Conservation (phyloP, 2,329 filamentous ascomycete species). For the Tolypocladium capitatum region DNA sequence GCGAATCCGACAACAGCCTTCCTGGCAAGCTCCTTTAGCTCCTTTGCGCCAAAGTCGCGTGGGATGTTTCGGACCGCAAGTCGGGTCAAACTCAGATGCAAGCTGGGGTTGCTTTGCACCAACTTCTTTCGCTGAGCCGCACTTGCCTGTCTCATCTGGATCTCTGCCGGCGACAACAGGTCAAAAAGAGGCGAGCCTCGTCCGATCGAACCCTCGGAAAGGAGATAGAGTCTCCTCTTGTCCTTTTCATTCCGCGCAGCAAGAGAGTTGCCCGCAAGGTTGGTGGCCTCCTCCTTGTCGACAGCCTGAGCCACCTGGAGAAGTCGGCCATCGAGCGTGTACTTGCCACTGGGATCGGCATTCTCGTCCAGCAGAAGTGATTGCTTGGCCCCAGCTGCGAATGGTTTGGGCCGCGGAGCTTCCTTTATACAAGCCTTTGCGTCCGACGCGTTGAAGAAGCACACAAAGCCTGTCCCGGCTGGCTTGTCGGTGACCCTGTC, state of each 20-base stretch:
- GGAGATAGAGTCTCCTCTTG: slow-evolving; percentile 77
- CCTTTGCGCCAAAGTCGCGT: slow-evolving; percentile 68
- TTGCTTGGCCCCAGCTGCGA: slow-evolving; percentile 43
- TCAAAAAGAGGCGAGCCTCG: slow-evolving; percentile 66
- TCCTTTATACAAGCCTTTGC: slow-evolving; percentile 62
- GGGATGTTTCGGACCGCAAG: slow-evolving; percentile 88
- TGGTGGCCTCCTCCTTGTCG: slow-evolving; percentile 64
- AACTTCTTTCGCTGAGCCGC: slow-evolving; percentile 77
- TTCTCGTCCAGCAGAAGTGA: slow-evolving; percentile 83
- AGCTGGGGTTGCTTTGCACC: slow-evolving; percentile 78
- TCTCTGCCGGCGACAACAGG: slow-evolving; percentile 62
- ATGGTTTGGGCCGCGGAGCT: slow-evolving; percentile 49
- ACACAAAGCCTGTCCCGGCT: slow-evolving; percentile 88
- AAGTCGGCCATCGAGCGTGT: slow-evolving; percentile 82
- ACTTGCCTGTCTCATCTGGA: slow-evolving; percentile 80
- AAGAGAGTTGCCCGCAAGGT: slow-evolving; percentile 58
- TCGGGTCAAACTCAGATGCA: slow-evolving; percentile 81
- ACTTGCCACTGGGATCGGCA: slow-evolving; percentile 67
- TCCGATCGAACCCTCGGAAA: slow-evolving; percentile 74
- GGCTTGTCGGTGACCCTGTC: slow-evolving; percentile 76
- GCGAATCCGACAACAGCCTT: slow-evolving; percentile 93
- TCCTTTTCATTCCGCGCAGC: slow-evolving; percentile 59
- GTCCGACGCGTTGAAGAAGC: slow-evolving; percentile 69
- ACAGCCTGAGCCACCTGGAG: slow-evolving; percentile 78
- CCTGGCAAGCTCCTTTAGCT: slow-evolving; percentile 79